phyloP scores from a whole-genome alignment of 805 yeast species.

The Candida gorgasii region DNA sequence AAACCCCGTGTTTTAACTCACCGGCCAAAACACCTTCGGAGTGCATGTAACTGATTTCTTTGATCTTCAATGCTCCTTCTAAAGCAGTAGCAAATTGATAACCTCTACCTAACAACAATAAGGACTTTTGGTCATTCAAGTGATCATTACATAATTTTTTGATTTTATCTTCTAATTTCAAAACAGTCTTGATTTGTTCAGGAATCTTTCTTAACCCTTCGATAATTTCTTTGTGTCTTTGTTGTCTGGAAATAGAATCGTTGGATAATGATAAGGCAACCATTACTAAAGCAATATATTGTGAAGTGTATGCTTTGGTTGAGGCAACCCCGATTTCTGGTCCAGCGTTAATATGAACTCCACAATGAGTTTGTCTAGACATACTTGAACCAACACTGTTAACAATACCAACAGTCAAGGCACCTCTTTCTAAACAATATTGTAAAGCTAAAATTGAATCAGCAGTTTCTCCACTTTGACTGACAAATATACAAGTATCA shows the following conservation, averaged over 20 bases:
- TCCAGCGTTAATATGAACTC: conserved; percentile 99
- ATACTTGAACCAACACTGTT: conserved; percentile 96
- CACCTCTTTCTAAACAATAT: conserved; percentile 95
- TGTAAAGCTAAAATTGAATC: conserved; percentile 94
- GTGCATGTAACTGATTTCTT: conserved; percentile 98
- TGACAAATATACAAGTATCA: conserved; percentile 95
- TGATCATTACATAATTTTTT: conserved; percentile 70
- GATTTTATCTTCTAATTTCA: conserved; percentile 71
- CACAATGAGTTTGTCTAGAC: conserved; percentile 97
- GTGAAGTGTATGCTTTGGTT: conserved; percentile 98
- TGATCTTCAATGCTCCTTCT: conserved; percentile 97
- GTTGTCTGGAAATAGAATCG: conserved; percentile 74
- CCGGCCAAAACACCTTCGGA: conserved; percentile 99
- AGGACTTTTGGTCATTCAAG: conserved; percentile 79
- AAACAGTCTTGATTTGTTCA: conserved; percentile 75
- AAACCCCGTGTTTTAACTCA: conserved; percentile 96
- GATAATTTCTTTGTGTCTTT: conserved; percentile 83
- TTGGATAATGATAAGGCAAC: conserved; percentile 93
- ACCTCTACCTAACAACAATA: conserved; percentile 93
- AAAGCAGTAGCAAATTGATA: conserved; percentile 95
- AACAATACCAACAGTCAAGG: conserved; percentile 95
- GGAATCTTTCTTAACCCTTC: conserved; percentile 84
- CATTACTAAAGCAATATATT: conserved; percentile 95
- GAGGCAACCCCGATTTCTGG: conserved; percentile 99
- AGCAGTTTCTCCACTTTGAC: conserved; percentile 99